Evolutionary conservation across 2,329 filamentous ascomycete species (phyloP), one percentile per base, ranked within the genome.

Genomic region (Aspergillus fumigatus): DNA sequence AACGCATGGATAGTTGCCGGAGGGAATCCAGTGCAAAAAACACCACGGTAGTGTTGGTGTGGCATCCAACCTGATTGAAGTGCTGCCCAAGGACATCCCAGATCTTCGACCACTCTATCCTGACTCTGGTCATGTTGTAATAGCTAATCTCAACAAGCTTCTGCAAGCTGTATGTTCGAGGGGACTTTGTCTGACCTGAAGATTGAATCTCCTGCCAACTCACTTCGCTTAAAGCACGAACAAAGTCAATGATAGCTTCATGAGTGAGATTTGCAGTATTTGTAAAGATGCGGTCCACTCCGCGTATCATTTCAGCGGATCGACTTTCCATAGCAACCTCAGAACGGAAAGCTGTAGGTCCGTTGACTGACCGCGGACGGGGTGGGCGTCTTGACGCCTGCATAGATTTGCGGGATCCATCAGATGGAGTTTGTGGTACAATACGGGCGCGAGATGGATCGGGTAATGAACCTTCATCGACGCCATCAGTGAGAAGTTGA

Each of bases 121-220:
- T 88, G 38, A 99, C 93, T 80, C 94, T 87, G 57, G 90, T 92
- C 94, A 99, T 99, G 78, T 99, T 99, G 84, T 99, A 99, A 75
- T 96, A 97, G 73, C 91, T 96, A 74, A 99, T 97, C 75, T 99
- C 94, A 17, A 99, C 95, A 61, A 99, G 85, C 75, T 99, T 99
- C 70, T 99, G 94, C 59, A 99, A 79, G 77, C 92, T 97, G 81
- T 97, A 99, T 8, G 93, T 99, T 54, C 95, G 86, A 10, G 94
- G 94, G 23, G 91, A 95, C 59, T 99, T 94, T 69, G 93, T 97
- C 55, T 93, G 90, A 0, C 94, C 94, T 0, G 94, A 97, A 3
- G 94, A 96, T 71, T 95, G 93, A 68, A 99, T 99, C 74, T 99
- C 94, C 69, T 97, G 93, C 94, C 94, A 97, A 74, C 93, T 97